These are phyloP conservation scores for Pyrenophora teres DNA, from an alignment of 2,329 filamentous ascomycete species.

Conservation along the genomic window DNA sequence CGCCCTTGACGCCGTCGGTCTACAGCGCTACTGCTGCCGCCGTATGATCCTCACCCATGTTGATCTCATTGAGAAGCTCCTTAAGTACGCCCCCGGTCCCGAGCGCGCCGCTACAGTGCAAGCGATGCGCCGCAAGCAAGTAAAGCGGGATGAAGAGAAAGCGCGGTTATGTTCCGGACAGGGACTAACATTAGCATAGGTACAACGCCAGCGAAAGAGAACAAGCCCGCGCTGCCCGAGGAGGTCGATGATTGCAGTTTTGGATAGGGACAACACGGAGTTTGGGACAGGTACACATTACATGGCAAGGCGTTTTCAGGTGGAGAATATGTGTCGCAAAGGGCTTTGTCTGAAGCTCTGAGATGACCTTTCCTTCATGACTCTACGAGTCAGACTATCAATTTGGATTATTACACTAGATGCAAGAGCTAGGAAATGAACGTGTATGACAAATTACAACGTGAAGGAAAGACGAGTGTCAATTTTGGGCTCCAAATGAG, in stretches of 20 bases:
- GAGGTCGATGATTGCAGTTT: conserved; percentile 21
- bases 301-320: conserved; percentile 23
- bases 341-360: conserved; percentile 1
- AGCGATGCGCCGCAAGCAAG: conserved; percentile 3
- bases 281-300: conserved; percentile 23
- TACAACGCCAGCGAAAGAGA: conserved; percentile 46
- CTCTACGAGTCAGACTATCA: background rate
- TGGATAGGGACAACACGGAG: conserved; percentile 12
- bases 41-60: conserved; percentile 99
- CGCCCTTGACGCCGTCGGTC: conserved; percentile 91
- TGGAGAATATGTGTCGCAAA: conserved; percentile 5
- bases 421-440: background rate
- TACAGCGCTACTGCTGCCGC: conserved; percentile 96
- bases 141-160: background rate
- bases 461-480: conserved; percentile 7
- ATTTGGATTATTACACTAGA: conserved; percentile 1
- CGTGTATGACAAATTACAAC: background rate
- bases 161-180: conserved; percentile 15
- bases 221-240: conserved; percentile 37
- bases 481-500: conserved; percentile 8
- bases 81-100: conserved; percentile 54
- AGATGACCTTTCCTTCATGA: no score
- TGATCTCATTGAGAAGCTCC: conserved; percentile 96
- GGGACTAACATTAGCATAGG: conserved; percentile 34
- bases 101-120: conserved; percentile 14